These are phyloP conservation scores for Rostrohypoxylon terebratum DNA, from an alignment of 495 filamentous ascomycete species.

Conservation along the genomic window DNA sequence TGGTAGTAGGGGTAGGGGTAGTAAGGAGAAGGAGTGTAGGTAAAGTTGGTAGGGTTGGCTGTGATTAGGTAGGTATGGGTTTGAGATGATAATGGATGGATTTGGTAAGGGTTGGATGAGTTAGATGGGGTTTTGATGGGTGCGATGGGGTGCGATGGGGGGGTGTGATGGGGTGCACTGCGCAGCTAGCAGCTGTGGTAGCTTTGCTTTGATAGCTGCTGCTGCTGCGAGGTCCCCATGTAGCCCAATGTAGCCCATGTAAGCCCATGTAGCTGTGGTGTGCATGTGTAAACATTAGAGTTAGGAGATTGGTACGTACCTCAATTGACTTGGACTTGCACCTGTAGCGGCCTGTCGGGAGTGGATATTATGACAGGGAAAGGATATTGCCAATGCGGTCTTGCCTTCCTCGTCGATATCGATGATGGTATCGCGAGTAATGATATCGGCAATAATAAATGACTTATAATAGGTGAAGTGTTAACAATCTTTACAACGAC, in stretches of 20 bases:
- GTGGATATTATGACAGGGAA: not conserved
- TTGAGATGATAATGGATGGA: too few species aligned
- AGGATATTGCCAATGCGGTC: not conserved
- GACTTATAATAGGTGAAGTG: not conserved
- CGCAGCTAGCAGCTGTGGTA: too few species aligned
- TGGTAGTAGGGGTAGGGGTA: not conserved
- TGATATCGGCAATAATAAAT: not conserved
- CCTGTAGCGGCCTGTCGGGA: not conserved
- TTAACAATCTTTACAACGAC: not conserved
- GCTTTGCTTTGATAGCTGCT: not conserved
- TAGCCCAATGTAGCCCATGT: not conserved
- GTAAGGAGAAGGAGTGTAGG: too few species aligned
- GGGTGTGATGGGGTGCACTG: too few species aligned
- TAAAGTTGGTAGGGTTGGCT: not conserved
- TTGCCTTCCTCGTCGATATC: not conserved
- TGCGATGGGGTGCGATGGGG: too few species aligned
- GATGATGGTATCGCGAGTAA: not conserved
- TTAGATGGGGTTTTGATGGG: too few species aligned
- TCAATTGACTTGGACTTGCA: not conserved
- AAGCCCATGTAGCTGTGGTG: not conserved
- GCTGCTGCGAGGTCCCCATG: too few species aligned
- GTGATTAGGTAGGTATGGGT: not conserved
- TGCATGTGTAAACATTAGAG: not conserved
- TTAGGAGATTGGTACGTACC: not conserved
- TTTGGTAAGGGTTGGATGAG: too few species aligned